phyloP scores from a whole-genome alignment of 306 rosid species.

The Gastrolobium villosum region DNA sequence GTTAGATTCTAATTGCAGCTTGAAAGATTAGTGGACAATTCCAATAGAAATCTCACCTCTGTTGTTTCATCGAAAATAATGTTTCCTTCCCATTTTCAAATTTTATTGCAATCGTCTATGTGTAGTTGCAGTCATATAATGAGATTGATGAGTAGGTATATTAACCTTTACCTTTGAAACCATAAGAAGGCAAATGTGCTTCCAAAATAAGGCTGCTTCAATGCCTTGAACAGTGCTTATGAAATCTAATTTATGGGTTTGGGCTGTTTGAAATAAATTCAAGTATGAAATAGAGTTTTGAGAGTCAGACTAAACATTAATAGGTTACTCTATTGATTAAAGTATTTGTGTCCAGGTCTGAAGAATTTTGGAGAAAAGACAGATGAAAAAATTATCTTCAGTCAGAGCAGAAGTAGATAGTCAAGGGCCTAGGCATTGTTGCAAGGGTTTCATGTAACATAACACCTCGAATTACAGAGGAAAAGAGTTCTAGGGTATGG shows the following conservation, averaged over 20 bases:
- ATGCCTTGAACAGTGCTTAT: neutral
- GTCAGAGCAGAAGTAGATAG: neutral
- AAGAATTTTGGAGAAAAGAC: neutral
- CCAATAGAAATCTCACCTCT: neutral
- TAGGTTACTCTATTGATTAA: neutral
- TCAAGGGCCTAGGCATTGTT: neutral
- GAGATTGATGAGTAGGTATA: neutral
- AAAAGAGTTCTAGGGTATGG: neutral
- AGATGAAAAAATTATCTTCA: neutral
- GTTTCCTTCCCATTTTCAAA: neutral
- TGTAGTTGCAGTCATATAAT: neutral
- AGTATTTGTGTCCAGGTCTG: neutral
- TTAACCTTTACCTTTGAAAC: neutral
- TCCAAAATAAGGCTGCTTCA: neutral
- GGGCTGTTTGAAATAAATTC: slow-evolving; percentile 6
- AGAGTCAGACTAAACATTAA: neutral
- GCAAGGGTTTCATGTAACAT: neutral
- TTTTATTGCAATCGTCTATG: neutral
- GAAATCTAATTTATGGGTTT: neutral
- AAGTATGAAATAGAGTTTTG: slow-evolving; percentile 8
- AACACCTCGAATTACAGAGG: slow-evolving; percentile 5
- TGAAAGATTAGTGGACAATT: neutral
- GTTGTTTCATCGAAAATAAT: neutral
- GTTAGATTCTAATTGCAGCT: neutral
- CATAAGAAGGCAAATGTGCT: neutral